A percentile compares a stretch with the other conserved stretches of the same genome.
phyloP scores from a whole-genome alignment of 2,329 filamentous ascomycete species.

The Penicillium paneum region DNA sequence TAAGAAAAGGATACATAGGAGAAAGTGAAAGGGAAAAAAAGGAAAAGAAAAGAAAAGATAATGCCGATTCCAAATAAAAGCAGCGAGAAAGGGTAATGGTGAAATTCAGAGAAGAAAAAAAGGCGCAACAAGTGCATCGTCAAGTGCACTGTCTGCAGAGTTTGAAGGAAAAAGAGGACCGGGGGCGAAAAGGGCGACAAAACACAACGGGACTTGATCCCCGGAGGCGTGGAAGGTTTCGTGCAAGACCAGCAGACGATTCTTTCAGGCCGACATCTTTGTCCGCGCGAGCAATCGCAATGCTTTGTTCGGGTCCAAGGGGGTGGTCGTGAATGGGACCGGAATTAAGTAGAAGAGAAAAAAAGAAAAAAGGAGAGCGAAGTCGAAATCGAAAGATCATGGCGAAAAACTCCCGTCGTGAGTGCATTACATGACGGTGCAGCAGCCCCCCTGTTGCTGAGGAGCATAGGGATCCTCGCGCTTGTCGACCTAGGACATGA shows the following conservation, averaged over 20 bases:
- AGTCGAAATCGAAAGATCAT: slow-evolving; percentile 13
- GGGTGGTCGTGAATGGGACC: slow-evolving; percentile 17
- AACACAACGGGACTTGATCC: slow-evolving; percentile 6
- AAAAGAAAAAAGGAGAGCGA: slow-evolving; percentile 16
- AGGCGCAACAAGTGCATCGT: slow-evolving; percentile 18
- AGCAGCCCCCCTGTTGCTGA: slow-evolving; percentile 89
- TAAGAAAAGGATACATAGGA: slow-evolving; percentile 24
- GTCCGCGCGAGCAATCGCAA: slow-evolving; percentile 18
- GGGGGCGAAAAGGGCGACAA: slow-evolving; percentile 1
- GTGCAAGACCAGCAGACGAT: slow-evolving; percentile 25
- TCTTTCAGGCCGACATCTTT: slow-evolving; percentile 17
- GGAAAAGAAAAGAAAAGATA: slow-evolving; percentile 21
- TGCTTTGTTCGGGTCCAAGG: slow-evolving; percentile 11
- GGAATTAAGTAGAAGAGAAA: slow-evolving; percentile 22
- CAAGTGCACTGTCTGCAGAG: slow-evolving; percentile 11
- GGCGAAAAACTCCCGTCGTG: slow-evolving; percentile 27
- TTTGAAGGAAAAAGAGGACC: background rate
- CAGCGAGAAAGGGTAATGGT: slow-evolving; percentile 19
- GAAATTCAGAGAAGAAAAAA: slow-evolving; percentile 8
- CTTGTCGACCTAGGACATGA: slow-evolving; percentile 67
- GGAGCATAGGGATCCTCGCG: slow-evolving; percentile 98
- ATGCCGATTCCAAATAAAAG: slow-evolving; percentile 17
- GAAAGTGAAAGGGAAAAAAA: slow-evolving; percentile 17
- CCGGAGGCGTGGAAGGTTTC: slow-evolving; percentile 14
- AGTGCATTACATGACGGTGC: slow-evolving; percentile 77